These are phyloP conservation scores for Podospora australis DNA, from an alignment of 495 filamentous ascomycete species.

Conservation along the genomic window DNA sequence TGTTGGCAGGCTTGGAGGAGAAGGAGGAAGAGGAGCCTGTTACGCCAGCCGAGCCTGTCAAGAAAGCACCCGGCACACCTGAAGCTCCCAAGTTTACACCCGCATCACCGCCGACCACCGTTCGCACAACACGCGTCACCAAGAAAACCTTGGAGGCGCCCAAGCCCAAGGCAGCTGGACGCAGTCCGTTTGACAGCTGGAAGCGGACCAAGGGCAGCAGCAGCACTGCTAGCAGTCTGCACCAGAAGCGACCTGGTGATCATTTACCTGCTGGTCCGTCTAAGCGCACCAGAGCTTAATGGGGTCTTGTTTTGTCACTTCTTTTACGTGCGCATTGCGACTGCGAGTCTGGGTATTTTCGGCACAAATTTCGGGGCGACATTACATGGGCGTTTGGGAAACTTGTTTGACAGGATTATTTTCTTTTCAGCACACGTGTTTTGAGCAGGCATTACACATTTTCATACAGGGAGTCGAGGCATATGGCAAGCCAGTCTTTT, in stretches of 20 bases:
- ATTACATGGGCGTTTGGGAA: constrained; percentile 1
- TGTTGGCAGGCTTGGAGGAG: constrained; percentile 46
- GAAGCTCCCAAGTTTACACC: constrained; percentile 45
- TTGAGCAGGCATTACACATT: background rate
- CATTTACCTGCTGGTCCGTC: constrained; percentile 22
- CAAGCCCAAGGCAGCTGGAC: background rate
- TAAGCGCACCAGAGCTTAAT: constrained; percentile 35
- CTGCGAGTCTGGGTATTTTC: constrained; percentile 4
- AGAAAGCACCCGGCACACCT: constrained; percentile 39
- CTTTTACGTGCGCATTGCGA: background rate
- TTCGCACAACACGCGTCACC: constrained; percentile 43
- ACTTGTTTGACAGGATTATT: background rate
- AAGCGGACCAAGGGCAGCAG: constrained; percentile 49
- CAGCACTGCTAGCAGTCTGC: constrained; percentile 12
- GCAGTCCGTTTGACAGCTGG: constrained; percentile 41
- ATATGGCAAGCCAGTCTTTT: background rate
- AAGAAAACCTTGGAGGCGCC: constrained; percentile 21
- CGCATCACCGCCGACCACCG: constrained; percentile 50
- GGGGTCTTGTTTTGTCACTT: background rate
- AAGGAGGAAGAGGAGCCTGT: constrained; percentile 36
- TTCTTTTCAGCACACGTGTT: background rate
- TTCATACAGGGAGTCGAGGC: too few relatives aligned
- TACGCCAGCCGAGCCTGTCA: constrained; percentile 29
- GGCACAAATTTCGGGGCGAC: constrained; percentile 1
- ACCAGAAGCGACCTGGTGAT: constrained; percentile 44